Evolutionary conservation across 1,139 yeast genomes (phyloP).

Genomic region (Geotrichum aggregatum): DNA sequence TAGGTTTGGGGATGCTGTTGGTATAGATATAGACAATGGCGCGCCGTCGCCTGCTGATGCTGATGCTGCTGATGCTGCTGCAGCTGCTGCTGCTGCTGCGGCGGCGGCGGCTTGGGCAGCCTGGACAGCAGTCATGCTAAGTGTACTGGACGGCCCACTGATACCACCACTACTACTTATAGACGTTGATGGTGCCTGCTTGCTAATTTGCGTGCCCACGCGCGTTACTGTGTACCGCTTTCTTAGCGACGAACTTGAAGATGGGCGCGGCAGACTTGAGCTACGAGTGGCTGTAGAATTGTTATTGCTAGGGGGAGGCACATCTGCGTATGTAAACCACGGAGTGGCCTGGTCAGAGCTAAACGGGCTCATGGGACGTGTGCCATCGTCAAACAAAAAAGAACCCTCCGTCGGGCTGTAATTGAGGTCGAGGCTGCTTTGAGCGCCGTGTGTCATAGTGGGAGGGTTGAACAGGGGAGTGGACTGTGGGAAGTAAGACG

Average conservation of each 20-base stretch:
- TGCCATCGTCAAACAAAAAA: neutral
- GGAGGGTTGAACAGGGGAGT: neutral
- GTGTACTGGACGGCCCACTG: neutral
- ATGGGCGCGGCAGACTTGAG: neutral
- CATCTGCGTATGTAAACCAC: neutral
- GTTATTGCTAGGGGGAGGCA: neutral
- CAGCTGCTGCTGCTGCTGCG: too few relatives aligned
- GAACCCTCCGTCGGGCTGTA: conserved; percentile 1
- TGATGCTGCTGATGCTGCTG: neutral
- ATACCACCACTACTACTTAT: too few relatives aligned
- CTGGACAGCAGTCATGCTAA: neutral
- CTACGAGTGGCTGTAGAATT: neutral
- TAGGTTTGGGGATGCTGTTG: too few relatives aligned
- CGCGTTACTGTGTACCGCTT: neutral
- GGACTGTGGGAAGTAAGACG: conserved; percentile 4
- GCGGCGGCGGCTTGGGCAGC: too few relatives aligned
- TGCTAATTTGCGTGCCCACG: neutral
- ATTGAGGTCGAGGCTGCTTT: neutral
- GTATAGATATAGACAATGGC: neutral
- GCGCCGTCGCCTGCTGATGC: neutral
- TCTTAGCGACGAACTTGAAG: neutral
- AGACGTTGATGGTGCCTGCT: neutral
- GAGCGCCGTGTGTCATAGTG: neutral
- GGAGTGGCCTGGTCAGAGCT: neutral
- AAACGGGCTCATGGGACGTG: neutral